phyloP scores from a whole-genome alignment of 352 stramenopile species.

The Phytophthora tentaculata region DNA sequence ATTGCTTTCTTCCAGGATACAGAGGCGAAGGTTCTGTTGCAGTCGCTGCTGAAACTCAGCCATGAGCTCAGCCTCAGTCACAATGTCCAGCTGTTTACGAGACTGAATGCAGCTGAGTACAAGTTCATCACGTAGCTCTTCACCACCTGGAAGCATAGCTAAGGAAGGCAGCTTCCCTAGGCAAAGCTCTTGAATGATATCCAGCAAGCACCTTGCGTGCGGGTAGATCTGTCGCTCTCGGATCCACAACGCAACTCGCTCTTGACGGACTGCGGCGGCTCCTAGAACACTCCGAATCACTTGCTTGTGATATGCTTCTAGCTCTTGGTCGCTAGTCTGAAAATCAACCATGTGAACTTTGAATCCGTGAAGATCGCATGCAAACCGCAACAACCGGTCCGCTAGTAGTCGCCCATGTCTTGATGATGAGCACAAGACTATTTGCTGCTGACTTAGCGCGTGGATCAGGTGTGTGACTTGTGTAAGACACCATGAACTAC shows the following conservation, averaged over 20 bases:
- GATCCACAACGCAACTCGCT: slow-evolving; percentile 48
- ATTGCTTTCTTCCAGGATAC: slow-evolving; percentile 34
- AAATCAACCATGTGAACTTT: slow-evolving; percentile 32
- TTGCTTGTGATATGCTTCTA: background rate
- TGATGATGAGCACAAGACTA: slow-evolving; percentile 35
- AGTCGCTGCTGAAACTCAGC: slow-evolving; percentile 39
- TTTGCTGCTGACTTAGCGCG: slow-evolving; percentile 34
- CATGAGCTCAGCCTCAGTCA: slow-evolving; percentile 42
- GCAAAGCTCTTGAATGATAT: slow-evolving; percentile 45
- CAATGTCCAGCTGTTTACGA: slow-evolving; percentile 37
- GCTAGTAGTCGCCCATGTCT: slow-evolving; percentile 13
- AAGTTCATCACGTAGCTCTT: slow-evolving; percentile 43
- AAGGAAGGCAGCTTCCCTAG: slow-evolving; percentile 43
- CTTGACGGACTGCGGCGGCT: slow-evolving; percentile 37
- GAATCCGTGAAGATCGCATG: slow-evolving; percentile 46
- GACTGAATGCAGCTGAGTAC: slow-evolving; percentile 44
- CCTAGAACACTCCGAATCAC: slow-evolving; percentile 18
- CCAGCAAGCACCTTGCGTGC: slow-evolving; percentile 14
- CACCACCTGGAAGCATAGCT: slow-evolving; percentile 34
- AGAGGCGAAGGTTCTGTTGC: slow-evolving; percentile 53
- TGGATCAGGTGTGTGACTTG: slow-evolving; percentile 48
- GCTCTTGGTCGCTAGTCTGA: background rate
- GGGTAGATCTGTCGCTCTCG: slow-evolving; percentile 18
- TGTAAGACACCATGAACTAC: slow-evolving; percentile 41
- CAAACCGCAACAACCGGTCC: slow-evolving; percentile 42